phyloP scores from a whole-genome alignment of 1,139 yeast genomes.

The Kodamaea anthophila region DNA sequence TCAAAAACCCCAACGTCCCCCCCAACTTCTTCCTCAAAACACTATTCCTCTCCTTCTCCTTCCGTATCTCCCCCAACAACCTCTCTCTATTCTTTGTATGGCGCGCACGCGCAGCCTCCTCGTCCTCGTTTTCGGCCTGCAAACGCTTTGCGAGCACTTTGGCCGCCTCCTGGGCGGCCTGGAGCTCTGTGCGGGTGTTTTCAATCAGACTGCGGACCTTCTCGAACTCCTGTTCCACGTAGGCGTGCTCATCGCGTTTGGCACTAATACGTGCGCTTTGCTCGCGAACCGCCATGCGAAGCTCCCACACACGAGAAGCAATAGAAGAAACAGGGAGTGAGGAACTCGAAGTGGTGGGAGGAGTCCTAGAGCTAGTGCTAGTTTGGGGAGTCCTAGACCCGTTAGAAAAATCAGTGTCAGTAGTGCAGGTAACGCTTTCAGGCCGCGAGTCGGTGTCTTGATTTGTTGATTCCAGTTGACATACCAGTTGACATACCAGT shows the following conservation, averaged over 20 bases:
- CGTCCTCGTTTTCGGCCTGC: conserved; percentile 20
- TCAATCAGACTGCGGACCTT: conserved; percentile 52
- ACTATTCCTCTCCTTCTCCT: conserved; percentile 20
- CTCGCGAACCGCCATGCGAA: conserved; percentile 33
- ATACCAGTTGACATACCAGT: no score
- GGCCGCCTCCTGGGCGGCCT: conserved; percentile 23
- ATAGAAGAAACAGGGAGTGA: no score
- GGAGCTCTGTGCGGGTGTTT: conserved; percentile 44
- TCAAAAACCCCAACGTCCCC: conserved; percentile 31
- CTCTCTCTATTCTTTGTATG: conserved; percentile 21
- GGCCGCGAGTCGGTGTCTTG: no score
- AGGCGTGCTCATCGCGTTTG: conserved; percentile 50
- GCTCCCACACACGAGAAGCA: no score
- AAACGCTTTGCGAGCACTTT: conserved; percentile 24
- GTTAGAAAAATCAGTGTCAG: no score
- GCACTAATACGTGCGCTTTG: conserved; percentile 30
- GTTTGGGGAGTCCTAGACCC: no score
- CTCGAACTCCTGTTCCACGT: conserved; percentile 59
- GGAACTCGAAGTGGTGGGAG: no score
- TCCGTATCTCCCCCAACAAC: conserved; percentile 18
- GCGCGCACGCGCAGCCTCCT: conserved; percentile 17
- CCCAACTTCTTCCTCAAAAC: conserved; percentile 26
- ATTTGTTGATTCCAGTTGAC: no score
- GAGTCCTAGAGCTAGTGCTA: no score
- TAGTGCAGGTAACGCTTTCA: no score